A percentile compares a stretch with the other conserved stretches of the same genome.
Evolutionary conservation across 2,329 filamentous ascomycete genomes (phyloP).

Genomic region (Biscogniauxia sp.): DNA sequence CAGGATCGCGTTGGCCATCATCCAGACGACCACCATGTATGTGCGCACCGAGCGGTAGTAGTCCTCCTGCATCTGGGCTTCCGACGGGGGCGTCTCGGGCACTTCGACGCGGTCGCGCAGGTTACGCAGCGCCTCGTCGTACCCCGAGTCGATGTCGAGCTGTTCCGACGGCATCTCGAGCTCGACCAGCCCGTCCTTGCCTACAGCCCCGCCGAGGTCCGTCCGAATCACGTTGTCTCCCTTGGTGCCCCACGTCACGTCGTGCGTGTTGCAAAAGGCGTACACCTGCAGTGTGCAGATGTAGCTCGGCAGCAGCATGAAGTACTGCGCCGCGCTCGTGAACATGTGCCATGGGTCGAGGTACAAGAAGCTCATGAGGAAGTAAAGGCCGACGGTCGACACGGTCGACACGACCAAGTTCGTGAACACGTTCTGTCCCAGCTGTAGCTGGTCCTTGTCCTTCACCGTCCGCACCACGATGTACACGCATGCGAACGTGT

Average conservation of each 20-base stretch:
- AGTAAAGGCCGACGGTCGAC: slow-evolving; percentile 90
- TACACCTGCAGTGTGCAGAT: slow-evolving; percentile 98
- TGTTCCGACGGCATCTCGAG: slow-evolving; percentile 98
- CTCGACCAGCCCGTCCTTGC: slow-evolving; percentile 77
- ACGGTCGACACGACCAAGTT: slow-evolving; percentile 89
- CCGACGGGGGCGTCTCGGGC: slow-evolving; percentile 56
- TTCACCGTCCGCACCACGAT: slow-evolving; percentile 82
- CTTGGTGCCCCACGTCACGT: slow-evolving; percentile 98
- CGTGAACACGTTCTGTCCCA: slow-evolving; percentile 90
- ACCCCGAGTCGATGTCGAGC: slow-evolving; percentile 95
- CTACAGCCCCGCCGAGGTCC: slow-evolving; percentile 83
- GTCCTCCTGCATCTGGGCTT: slow-evolving; percentile 90
- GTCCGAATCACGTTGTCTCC: slow-evolving; percentile 94
- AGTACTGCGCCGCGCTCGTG: slow-evolving; percentile 88
- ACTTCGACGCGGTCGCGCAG: slow-evolving; percentile 91
- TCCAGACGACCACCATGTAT: slow-evolving; percentile 96
- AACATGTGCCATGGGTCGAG: slow-evolving; percentile 99
- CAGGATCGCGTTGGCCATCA: slow-evolving; percentile 85
- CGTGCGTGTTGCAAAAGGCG: slow-evolving; percentile 98
- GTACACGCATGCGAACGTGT: slow-evolving; percentile 82
- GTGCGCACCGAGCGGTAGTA: slow-evolving; percentile 97
- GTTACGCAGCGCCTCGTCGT: slow-evolving; percentile 95
- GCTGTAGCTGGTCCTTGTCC: slow-evolving; percentile 45
- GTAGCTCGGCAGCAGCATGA: slow-evolving; percentile 85
- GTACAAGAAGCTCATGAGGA: slow-evolving; percentile 94